These are phyloP conservation scores for Persicaria tinctoria DNA, from an alignment of 148 eudicot genomes.

Conservation along the genomic window DNA sequence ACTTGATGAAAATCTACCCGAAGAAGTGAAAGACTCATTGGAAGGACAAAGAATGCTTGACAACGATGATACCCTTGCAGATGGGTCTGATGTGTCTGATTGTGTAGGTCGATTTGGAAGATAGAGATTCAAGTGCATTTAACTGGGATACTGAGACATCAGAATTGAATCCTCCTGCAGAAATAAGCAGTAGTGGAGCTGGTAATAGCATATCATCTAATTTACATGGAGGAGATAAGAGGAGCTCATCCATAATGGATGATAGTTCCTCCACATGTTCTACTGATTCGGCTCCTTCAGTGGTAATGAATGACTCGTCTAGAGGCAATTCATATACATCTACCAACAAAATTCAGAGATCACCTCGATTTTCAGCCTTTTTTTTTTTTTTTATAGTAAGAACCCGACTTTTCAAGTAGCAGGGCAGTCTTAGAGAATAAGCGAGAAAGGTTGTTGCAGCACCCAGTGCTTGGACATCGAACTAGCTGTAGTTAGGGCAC, in stretches of 20 bases:
- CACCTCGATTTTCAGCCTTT: slow-evolving; percentile 21
- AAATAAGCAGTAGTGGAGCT: slow-evolving; percentile 41
- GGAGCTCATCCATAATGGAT: slow-evolving; percentile 43
- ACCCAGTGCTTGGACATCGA: too few relatives aligned
- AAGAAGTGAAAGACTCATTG: slow-evolving; percentile 28
- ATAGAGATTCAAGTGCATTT: slow-evolving; percentile 53
- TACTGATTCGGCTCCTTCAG: slow-evolving; percentile 63
- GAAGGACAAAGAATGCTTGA: slow-evolving; percentile 38
- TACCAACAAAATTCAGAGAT: slow-evolving; percentile 35
- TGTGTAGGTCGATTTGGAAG: slow-evolving; percentile 65
- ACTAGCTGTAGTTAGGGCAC: too few relatives aligned
- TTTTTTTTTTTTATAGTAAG: background rate
- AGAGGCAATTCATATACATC: slow-evolving; percentile 32
- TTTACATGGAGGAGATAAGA: slow-evolving; percentile 40
- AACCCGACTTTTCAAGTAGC: background rate
- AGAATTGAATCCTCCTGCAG: slow-evolving; percentile 52
- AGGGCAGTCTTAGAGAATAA: too few relatives aligned
- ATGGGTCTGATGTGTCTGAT: slow-evolving; percentile 78
- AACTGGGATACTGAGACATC: slow-evolving; percentile 74
- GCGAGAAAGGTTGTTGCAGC: too few relatives aligned
- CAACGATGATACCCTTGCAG: slow-evolving; percentile 54
- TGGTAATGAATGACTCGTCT: slow-evolving; percentile 36
- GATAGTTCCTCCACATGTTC: slow-evolving; percentile 87
- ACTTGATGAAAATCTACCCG: slow-evolving; percentile 26
- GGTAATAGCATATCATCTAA: slow-evolving; percentile 28